Percentiles rank a stretch among this genome's conserved stretches.
These are phyloP conservation scores for Colletotrichum sp. DNA, from an alignment of 2,329 filamentous ascomycete species.

Conservation along the genomic window DNA sequence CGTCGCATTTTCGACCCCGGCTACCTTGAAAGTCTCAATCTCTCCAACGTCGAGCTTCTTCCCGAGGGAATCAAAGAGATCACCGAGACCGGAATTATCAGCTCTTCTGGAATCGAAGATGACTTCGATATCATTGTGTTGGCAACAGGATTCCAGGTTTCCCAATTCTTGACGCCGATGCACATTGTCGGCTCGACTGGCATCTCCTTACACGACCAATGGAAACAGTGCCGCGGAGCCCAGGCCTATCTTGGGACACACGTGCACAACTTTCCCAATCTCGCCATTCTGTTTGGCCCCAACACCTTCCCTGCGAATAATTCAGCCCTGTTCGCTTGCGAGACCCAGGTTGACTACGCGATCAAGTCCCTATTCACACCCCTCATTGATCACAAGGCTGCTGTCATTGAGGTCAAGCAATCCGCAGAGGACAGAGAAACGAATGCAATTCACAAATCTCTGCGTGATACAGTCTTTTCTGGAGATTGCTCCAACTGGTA, in stretches of 20 bases:
- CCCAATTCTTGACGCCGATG: constrained; percentile 30
- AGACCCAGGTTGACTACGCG: constrained; percentile 29
- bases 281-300: constrained; percentile 32
- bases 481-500: constrained; percentile 47
- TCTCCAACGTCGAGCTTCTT: constrained; percentile 33
- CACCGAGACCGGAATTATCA: constrained; percentile 30
- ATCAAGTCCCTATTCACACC: constrained; percentile 30
- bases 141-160: constrained; percentile 30
- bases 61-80: constrained; percentile 27
- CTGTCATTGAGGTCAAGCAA: constrained; percentile 38
- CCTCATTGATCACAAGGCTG: constrained; percentile 32
- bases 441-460: constrained; percentile 32
- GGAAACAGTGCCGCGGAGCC: constrained; percentile 23
- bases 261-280: constrained; percentile 34
- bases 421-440: constrained; percentile 33
- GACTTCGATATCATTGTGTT: constrained; percentile 31
- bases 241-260: constrained; percentile 34
- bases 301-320: constrained; percentile 33
- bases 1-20: constrained; percentile 37
- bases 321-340: constrained; percentile 29
- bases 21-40: constrained; percentile 34
- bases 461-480: constrained; percentile 38
- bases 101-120: constrained; percentile 18
- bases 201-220: constrained; percentile 27
- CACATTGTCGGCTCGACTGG: constrained; percentile 28